Evolutionary conservation across 164 flowering plant species (phyloP), one percentile per base, ranked within the genome.

Genomic region (Chimonanthus salicifolius): DNA sequence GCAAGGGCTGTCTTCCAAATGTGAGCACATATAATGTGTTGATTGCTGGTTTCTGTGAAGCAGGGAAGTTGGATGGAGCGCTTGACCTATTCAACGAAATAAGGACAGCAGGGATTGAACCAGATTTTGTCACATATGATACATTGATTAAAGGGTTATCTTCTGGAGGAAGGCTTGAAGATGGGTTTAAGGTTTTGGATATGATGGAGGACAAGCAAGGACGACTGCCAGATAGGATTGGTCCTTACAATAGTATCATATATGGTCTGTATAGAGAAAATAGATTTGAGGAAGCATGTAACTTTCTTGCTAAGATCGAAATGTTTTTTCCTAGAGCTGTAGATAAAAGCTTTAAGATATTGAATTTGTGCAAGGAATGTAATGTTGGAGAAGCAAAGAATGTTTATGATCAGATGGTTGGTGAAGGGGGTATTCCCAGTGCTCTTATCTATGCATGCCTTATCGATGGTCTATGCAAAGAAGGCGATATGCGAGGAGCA

Each of bases 1-100:
- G 78, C 3, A 91, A 87, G 75, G 98, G 97, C 0, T 90, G 89
- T 68, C 86, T 95, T 63, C 93, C 98, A 7, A 89, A 87, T 81
- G 83, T 75, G 13, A 88, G 86, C 58, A 89, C 98, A 6, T 93
- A 87, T 73, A 91, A 89, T 76, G 49, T 68, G 5, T 74, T 95
- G 78, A 87, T 91, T 2, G 62, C 85, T 67, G 97, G 97, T 44
- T 89, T 85, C 13, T 88, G 94, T 72, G 88, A 87, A 3, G 64
- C 70, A 21, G 82, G 83, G 16, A 78, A 83, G 84, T 75, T 91
- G 77, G 89, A 91, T 72, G 78, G 74, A 7, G 95, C 92, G 15
- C 80, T 90, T 58, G 90, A 90, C 65, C 74, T 89, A 77, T 90
- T 90, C 49, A 70, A 82, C 71, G 94, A 91, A 49, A 92, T 94